Conservation (phyloP, 768 basidiomycete genomes). For the Cantharellus anzutake region DNA sequence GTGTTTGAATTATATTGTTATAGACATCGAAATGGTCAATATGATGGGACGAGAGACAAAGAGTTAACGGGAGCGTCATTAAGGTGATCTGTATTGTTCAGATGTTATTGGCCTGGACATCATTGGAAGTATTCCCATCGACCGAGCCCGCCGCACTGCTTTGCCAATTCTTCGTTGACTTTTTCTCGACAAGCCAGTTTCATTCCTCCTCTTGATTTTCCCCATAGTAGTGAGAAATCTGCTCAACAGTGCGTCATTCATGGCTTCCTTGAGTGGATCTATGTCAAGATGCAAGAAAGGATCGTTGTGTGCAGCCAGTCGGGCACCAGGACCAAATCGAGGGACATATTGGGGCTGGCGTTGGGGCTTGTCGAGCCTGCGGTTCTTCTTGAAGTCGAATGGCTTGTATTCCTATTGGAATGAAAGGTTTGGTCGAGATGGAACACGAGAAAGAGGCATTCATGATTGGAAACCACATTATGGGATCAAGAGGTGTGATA, state of each 20-base stretch:
- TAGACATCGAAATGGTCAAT: no score
- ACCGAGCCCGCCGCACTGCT: constrained; percentile 73
- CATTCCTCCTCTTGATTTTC: constrained; percentile 51
- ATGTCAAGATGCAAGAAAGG: constrained; percentile 50
- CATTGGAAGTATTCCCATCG: constrained; percentile 69
- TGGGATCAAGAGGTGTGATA: no score
- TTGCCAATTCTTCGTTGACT: constrained; percentile 64
- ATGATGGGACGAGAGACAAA: no score
- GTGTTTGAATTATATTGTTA: no score
- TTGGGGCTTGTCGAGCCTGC: neutral
- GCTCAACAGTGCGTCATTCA: constrained; percentile 39
- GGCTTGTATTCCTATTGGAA: constrained; percentile 8
- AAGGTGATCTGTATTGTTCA: no score
- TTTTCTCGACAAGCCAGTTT: constrained; percentile 56
- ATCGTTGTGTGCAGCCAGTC: constrained; percentile 38
- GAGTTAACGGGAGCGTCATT: no score
- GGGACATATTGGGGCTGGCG: constrained; percentile 11
- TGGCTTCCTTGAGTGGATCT: constrained; percentile 52
- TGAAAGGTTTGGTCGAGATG: neutral
- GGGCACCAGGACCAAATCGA: constrained; percentile 35
- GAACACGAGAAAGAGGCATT: neutral
- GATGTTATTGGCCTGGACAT: neutral
- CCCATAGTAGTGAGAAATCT: constrained; percentile 55
- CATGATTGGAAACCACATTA: no score
- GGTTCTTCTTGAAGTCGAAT: constrained; percentile 3